These are phyloP conservation scores for Xylaria venustula DNA, from an alignment of 495 filamentous ascomycete genomes.

Conservation along the genomic window DNA sequence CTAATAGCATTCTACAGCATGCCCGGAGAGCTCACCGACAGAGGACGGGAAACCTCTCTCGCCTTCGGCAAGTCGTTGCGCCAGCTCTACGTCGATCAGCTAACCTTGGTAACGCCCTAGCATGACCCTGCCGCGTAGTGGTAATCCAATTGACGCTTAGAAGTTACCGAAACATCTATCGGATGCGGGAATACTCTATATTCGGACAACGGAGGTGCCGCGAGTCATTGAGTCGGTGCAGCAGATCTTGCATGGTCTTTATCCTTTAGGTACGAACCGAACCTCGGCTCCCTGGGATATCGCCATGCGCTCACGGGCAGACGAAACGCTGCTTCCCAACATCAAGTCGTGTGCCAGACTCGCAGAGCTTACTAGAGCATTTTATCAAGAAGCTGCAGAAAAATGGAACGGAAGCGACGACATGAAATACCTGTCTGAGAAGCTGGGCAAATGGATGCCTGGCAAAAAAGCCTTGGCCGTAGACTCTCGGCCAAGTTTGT, in stretches of 20 bases:
- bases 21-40: conserved; percentile 74
- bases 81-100: conserved; percentile 3
- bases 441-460: conserved; percentile 72
- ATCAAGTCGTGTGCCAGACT: conserved; percentile 69
- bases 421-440: conserved; percentile 65
- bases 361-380: conserved; percentile 63
- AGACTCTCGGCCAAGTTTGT: conserved; percentile 69
- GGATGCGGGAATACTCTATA: conserved; percentile 65
- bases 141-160: conserved; percentile 70
- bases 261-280: conserved; percentile 55
- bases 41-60: conserved; percentile 70
- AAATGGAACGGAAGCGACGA: conserved; percentile 69
- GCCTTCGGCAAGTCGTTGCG: conserved; percentile 71
- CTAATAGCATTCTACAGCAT: conserved; percentile 30
- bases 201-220: conserved; percentile 69
- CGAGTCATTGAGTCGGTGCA: conserved; percentile 75
- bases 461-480: conserved; percentile 59
- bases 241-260: conserved; percentile 77
- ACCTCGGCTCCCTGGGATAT: conserved; percentile 64
- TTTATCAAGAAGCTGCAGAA: conserved; percentile 65
- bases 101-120: conserved; percentile 1
- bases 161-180: conserved; percentile 56
- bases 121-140: conserved; percentile 53
- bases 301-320: conserved; percentile 59
- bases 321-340: conserved; percentile 80